Evolutionary conservation across 129 eudicot species (phyloP).

Genomic region (Arctium lappa): DNA sequence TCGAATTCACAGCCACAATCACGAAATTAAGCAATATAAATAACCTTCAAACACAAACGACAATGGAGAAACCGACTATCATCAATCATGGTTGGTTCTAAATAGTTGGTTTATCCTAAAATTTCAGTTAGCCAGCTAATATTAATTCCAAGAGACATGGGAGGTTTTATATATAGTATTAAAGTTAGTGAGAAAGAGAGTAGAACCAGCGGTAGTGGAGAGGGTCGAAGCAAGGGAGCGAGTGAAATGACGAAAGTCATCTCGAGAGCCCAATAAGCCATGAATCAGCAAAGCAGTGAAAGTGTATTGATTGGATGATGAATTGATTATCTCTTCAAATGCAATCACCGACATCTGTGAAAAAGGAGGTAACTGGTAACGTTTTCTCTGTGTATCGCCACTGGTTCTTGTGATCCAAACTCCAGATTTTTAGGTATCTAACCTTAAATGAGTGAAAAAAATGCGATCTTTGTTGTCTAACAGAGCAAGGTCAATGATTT

Average conservation of each 20-base stretch:
- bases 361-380: neutral
- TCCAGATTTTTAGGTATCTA: no score
- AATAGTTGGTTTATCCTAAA: neutral
- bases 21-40: neutral
- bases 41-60: neutral
- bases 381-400: neutral
- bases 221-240: conserved; percentile 59
- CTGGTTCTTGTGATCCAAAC: no score
- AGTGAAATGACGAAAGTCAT: conserved; percentile 69
- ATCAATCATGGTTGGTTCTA: neutral
- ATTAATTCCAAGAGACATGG: neutral
- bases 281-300: conserved; percentile 68
- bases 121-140: neutral
- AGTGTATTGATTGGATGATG: conserved; percentile 23
- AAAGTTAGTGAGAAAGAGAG: neutral
- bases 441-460: no score
- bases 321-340: conserved; percentile 46
- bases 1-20: neutral
- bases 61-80: neutral
- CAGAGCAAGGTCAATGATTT: no score
- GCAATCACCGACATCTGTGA: conserved; percentile 36
- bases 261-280: conserved; percentile 68
- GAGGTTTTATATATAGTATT: neutral
- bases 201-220: conserved; percentile 33
- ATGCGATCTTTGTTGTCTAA: no score